Conservation (phyloP, 2,329 filamentous ascomycete genomes). For the Aspergillus pseudotamarii region DNA sequence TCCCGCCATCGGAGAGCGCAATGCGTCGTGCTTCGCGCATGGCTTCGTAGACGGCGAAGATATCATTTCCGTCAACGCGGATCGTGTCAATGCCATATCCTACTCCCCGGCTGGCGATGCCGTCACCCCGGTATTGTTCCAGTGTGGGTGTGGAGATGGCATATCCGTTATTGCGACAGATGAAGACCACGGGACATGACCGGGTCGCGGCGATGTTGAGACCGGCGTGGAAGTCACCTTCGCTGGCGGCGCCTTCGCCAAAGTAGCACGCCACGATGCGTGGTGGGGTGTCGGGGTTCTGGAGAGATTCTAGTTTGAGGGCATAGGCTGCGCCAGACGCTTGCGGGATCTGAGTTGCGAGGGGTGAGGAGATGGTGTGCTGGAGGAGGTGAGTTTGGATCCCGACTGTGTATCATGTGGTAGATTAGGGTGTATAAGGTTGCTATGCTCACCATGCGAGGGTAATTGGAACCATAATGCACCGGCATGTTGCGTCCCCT, state of each 20-base stretch:
- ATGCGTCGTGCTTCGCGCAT: slow-evolving; percentile 75
- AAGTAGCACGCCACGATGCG: slow-evolving; percentile 83
- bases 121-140: slow-evolving; percentile 89
- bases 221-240: slow-evolving; percentile 90
- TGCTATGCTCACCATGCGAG: slow-evolving; percentile 72
- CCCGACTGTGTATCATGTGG: background rate
- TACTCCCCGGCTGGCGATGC: slow-evolving; percentile 81
- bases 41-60: slow-evolving; percentile 82
- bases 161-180: slow-evolving; percentile 92
- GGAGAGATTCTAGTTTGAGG: slow-evolving; percentile 75
- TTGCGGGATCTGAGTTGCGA: slow-evolving; percentile 88
- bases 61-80: slow-evolving; percentile 90
- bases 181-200: slow-evolving; percentile 83
- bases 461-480: slow-evolving; percentile 82
- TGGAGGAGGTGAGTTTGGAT: slow-evolving; percentile 57
- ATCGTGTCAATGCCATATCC: slow-evolving; percentile 96
- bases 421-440: background rate
- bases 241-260: slow-evolving; percentile 85
- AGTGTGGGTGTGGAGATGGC: slow-evolving; percentile 87
- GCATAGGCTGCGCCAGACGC: slow-evolving; percentile 86
- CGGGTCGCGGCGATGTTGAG: slow-evolving; percentile 89
- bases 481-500: slow-evolving; percentile 94
- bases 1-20: slow-evolving; percentile 78
- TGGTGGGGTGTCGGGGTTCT: slow-evolving; percentile 68
- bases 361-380: slow-evolving; percentile 83